Evolutionary conservation across 169 alveolate species (phyloP), one percentile per base, ranked within the genome.

Genomic region (Babesia divergens): DNA sequence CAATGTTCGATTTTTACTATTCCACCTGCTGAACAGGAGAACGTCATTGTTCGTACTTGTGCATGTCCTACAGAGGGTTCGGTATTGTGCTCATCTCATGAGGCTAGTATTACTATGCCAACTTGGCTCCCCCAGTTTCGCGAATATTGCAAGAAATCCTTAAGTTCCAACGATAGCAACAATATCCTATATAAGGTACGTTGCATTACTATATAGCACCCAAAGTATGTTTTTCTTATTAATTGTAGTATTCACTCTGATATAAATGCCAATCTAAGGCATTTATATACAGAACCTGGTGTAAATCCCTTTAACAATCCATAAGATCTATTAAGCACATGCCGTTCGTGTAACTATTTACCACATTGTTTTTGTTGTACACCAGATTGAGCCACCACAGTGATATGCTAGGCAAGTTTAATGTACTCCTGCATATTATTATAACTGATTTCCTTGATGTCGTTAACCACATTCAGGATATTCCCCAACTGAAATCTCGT

Each of bases 21-120:
- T 46, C 62, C 71, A n/a, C 35, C 49, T 3, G 32, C 11, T 20
- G 64, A 53, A 20, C 24, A 46, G 32, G 46, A 42, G 3, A 2
- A 37, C 1, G 47, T 42, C 18, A 47, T 50, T 28, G 60, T 74
- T 16, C 52, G 65, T 28, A 60, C 46, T 9, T 74, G 79, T 50
- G 29, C 35, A 8, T 74, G 84, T 31, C 82, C 82, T 8, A 29
- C 32, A 1, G 68, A 51, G 32, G 79, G 32, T 18, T 65, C 64
- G 16, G 59, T 55, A 37, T 18, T 66, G 31, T 75, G 85, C 37
- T 62, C 80, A 20, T 64, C 85, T 24, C 74, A 66, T 31, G 85
- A 75, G 34, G 85, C 85, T 6, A 35, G 59, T 31, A 47, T 35
- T 22, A 49, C 65, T 18, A 66, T 65, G 50, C 9, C 24, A 11